Conservation (phyloP, 2,329 filamentous ascomycete species). For the Xylaria sp. region DNA sequence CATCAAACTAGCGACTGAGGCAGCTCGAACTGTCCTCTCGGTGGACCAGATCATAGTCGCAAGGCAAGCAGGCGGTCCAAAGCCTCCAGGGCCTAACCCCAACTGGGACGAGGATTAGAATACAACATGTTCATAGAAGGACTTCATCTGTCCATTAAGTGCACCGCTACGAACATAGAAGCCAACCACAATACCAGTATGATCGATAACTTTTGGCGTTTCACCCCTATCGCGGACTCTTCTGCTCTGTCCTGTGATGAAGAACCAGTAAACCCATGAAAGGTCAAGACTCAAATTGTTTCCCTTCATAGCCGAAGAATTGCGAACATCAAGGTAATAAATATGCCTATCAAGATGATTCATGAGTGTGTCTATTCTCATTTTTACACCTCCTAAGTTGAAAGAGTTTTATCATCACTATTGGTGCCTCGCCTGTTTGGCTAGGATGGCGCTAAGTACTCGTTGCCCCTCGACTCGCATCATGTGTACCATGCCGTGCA, state of each 20-base stretch:
- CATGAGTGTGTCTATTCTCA: not conserved
- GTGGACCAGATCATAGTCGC: constrained; percentile 99
- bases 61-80: constrained; percentile 94
- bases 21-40: constrained; percentile 90
- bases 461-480: too few relatives aligned
- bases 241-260: constrained; percentile 1
- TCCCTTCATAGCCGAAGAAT: not conserved
- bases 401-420: not conserved
- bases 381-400: not conserved
- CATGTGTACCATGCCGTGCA: not conserved
- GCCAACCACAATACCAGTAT: constrained; percentile 33
- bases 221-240: not conserved
- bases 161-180: constrained; percentile 33
- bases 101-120: constrained; percentile 73
- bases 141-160: constrained; percentile 23
- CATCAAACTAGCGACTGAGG: constrained; percentile 95
- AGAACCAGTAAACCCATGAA: not conserved
- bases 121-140: constrained; percentile 27
- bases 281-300: not conserved
- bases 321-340: not conserved
- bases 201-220: constrained; percentile 9
- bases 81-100: constrained; percentile 93
- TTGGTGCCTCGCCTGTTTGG: not conserved
- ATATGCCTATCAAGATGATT: not conserved
- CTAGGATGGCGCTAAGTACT: not conserved